Conservation (phyloP, 768 basidiomycete species). For the Hygrocybe punicea region DNA sequence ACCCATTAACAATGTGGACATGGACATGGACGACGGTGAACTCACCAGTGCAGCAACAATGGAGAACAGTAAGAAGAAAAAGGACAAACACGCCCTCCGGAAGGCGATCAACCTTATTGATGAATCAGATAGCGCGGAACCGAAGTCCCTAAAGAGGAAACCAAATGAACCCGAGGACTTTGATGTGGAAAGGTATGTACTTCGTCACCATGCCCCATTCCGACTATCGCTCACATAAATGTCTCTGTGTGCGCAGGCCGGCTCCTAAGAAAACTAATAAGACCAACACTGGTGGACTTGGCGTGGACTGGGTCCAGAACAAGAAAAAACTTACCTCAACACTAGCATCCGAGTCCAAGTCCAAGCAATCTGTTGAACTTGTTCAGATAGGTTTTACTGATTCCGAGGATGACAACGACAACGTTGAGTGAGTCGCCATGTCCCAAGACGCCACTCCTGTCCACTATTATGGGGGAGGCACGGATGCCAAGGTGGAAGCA, state of each 20-base stretch:
- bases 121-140: background rate
- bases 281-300: background rate
- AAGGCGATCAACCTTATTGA: background rate
- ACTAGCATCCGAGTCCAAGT: background rate
- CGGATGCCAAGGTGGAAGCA: too few species aligned
- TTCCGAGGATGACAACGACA: too few species aligned
- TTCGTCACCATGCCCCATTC: background rate
- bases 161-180: background rate
- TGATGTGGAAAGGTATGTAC: background rate
- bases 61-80: background rate
- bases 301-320: background rate
- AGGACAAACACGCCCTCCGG: background rate
- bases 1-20: background rate
- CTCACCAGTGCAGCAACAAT: background rate
- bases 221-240: background rate
- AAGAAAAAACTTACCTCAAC: background rate
- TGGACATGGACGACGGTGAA: background rate
- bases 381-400: too few species aligned
- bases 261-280: background rate
- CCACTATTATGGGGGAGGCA: too few species aligned
- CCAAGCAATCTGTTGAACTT: background rate
- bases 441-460: too few species aligned
- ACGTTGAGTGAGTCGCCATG: too few species aligned
- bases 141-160: background rate
- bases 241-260: background rate